Evolutionary conservation across 108 stramenopile species (phyloP).

Genomic region (Fragilaria radians): DNA sequence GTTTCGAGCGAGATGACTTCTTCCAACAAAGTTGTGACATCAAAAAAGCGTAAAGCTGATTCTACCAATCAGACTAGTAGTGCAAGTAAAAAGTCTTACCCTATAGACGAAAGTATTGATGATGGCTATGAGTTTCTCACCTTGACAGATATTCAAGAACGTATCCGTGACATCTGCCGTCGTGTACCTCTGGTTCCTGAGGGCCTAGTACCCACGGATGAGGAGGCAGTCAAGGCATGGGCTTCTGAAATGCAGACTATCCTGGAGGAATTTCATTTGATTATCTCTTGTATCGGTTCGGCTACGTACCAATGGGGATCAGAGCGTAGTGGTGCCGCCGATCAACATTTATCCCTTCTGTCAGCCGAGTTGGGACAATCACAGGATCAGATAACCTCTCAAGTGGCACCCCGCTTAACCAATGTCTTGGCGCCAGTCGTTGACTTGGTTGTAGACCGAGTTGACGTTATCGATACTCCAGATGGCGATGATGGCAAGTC

Average conservation of each 20-base stretch:
- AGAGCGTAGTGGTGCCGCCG: constrained; percentile 74
- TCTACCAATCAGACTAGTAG: too few relatives aligned
- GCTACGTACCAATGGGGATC: constrained; percentile 80
- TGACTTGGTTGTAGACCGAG: constrained; percentile 59
- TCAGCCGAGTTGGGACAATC: constrained; percentile 49
- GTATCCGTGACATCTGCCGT: constrained; percentile 24
- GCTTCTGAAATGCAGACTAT: constrained; percentile 50
- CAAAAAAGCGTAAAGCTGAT: too few relatives aligned
- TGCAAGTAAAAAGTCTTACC: too few relatives aligned
- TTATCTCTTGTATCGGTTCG: constrained; percentile 51
- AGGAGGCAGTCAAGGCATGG: constrained; percentile 35
- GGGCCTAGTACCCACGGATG: constrained; percentile 19
- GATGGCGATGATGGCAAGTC: constrained; percentile 1
- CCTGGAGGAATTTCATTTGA: constrained; percentile 65
- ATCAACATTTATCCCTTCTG: constrained; percentile 65
- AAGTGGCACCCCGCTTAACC: constrained; percentile 57
- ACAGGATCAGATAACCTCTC: constrained; percentile 60
- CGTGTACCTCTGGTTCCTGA: constrained; percentile 36
- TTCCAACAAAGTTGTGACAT: too few relatives aligned
- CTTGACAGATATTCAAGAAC: constrained; percentile 32
- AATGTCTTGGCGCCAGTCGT: constrained; percentile 76
- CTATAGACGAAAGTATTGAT: too few relatives aligned
- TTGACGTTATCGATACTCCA: constrained; percentile 19
- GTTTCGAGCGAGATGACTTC: too few relatives aligned
- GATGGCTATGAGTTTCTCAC: constrained; percentile 3